Percentiles rank a stretch among this genome's conserved stretches.
phyloP scores from a whole-genome alignment of 2,329 filamentous ascomycete genomes.

The Chaetomiaceae sp. region DNA sequence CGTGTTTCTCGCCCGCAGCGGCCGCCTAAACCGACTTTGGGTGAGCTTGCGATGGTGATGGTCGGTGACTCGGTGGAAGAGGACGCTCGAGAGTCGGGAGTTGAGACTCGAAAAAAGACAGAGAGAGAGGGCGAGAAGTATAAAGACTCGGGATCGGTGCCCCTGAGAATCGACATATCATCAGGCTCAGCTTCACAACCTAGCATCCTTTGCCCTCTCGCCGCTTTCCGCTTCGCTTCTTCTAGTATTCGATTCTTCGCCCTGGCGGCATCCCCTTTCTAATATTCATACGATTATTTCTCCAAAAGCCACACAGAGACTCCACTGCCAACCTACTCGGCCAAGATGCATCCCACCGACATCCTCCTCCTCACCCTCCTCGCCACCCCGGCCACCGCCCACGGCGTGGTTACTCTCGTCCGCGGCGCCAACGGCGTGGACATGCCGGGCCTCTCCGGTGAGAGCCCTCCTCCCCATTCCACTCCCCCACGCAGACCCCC shows the following conservation, averaged over 20 bases:
- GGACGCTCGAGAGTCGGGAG: background rate
- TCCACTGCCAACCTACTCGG: background rate
- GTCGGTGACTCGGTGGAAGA: background rate
- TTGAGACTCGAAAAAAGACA: no score
- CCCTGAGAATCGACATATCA: background rate
- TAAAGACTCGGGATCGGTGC: conserved; percentile 2
- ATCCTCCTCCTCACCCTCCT: conserved; percentile 44
- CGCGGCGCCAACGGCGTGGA: conserved; percentile 57
- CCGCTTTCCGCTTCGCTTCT: background rate
- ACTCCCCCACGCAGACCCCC: no score
- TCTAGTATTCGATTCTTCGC: background rate
- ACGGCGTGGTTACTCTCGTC: conserved; percentile 55
- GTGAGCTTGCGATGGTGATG: conserved; percentile 5
- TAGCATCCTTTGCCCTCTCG: background rate
- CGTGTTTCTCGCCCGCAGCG: background rate
- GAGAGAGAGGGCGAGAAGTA: background rate
- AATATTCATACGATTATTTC: background rate
- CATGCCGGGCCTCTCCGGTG: conserved; percentile 57
- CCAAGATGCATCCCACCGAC: conserved; percentile 31
- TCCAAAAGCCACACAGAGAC: background rate
- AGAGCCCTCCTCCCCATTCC: background rate
- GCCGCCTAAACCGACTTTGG: background rate
- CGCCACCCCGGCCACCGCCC: conserved; percentile 49
- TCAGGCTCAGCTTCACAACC: conserved; percentile 1
- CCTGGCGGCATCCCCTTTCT: conserved; percentile 9